Base-by-base conservation (phyloP, 345 rosid species). In the Citropsis articulata region DNA sequence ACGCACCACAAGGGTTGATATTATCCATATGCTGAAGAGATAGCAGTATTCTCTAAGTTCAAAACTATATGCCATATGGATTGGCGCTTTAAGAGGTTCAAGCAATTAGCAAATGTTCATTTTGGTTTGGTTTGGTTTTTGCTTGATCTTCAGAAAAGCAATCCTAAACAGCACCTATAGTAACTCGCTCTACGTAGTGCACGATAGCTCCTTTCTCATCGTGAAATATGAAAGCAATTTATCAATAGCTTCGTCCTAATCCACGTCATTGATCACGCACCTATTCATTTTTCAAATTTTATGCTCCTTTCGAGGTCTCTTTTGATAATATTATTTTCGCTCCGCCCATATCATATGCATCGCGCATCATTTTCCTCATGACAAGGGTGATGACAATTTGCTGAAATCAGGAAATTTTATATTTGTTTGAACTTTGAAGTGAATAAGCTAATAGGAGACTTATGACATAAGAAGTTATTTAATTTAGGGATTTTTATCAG, bases 1-100 rank as follows among this genome's bases (percentile, higher is more conserved):
- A 71, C 57, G 76, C 72, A 81, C 66, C 22, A 60, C 48, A 63
- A 85, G 48, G 45, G 74, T 76, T 40, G 81, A 76, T 45, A 81
- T 21, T 78, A 76, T 2, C 66, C 68, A 72, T 25, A 80, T 3
- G 31, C 28, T 36, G 30, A 62, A 68, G n/a, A 59, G 75, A 22
- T 33, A 48, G 71, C 27, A 30, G 8, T 16, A 64, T 38, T 64
- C 68, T 31, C 10, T 30, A 31, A 64, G 7, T 18, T 64, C 33
- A 64, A 64, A 33, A 31, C 40, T 64, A 16, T 24, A 30, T 7
- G 68, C 40, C 68, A 64, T 64, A 64, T 64, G 40, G 68, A 64
- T 31, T 13, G 65, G 31, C 0, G 65, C 33, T 30, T 61, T 61
- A 30, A 61, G 65, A 61, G 16, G 5, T 61, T 63, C 21, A 14